Evolutionary conservation across 345 rosid genomes (phyloP).

Genomic region (Mangifera indica): DNA sequence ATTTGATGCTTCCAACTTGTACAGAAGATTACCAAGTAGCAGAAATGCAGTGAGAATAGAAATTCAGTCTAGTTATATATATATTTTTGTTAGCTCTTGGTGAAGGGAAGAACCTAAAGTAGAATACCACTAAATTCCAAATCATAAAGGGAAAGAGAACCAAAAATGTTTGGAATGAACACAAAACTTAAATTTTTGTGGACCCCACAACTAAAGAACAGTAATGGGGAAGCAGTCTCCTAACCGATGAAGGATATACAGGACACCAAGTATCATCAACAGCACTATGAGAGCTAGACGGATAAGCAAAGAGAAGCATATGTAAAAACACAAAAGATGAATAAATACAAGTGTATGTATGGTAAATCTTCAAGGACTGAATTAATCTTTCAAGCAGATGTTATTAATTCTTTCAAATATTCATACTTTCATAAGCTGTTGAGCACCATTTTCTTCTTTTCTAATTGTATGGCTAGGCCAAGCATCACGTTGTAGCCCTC

Average conservation of each 20-base stretch:
- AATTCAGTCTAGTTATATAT: not conserved
- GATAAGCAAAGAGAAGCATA: not conserved
- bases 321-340: not conserved
- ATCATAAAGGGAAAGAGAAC: not conserved
- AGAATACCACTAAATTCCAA: not conserved
- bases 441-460: not conserved
- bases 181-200: not conserved
- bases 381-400: not conserved
- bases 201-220: not conserved
- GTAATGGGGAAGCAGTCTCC: not conserved
- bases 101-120: not conserved
- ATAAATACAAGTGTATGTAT: no score
- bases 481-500: not conserved
- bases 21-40: not conserved
- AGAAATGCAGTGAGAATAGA: not conserved
- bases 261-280: not conserved
- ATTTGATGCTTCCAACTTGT: not conserved
- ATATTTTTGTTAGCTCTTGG: not conserved
- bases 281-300: not conserved
- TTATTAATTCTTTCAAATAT: not conserved
- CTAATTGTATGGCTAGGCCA: not conserved
- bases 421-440: not conserved
- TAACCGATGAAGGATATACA: not conserved
- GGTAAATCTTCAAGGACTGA: not conserved
- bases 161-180: not conserved